phyloP scores from a whole-genome alignment of 2,329 filamentous ascomycete species.

The Proliferodiscus dingleyae region DNA sequence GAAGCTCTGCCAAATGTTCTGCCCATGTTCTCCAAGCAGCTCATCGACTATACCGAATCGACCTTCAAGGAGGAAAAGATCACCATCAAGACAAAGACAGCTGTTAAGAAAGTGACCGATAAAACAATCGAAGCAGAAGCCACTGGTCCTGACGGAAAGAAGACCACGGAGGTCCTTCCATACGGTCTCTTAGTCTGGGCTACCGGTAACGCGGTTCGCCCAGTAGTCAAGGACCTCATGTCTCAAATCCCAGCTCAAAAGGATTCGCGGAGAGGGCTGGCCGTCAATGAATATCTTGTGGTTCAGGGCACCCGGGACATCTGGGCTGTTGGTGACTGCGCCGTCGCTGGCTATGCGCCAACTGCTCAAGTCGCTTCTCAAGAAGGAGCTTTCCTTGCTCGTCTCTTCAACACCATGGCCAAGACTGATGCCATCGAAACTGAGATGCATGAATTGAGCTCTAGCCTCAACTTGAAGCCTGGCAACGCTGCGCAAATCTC shows the following conservation, averaged over 20 bases:
- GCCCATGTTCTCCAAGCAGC: conserved; percentile 97
- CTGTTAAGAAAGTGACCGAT: conserved; percentile 95
- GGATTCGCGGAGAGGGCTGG: conserved; percentile 88
- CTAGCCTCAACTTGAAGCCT: conserved; percentile 54
- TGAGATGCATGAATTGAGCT: conserved; percentile 66
- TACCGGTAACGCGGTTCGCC: conserved; percentile 90
- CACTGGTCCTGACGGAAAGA: conserved; percentile 76
- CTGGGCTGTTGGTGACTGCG: conserved; percentile 97
- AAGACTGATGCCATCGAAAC: conserved; percentile 80
- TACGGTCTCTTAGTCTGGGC: conserved; percentile 98
- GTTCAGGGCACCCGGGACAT: conserved; percentile 96
- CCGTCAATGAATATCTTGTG: conserved; percentile 97
- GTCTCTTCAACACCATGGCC: conserved; percentile 98
- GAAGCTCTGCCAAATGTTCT: conserved; percentile 95
- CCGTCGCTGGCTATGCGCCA: conserved; percentile 93
- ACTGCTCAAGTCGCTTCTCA: conserved; percentile 95
- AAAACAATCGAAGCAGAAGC: conserved; percentile 89
- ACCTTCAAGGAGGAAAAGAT: conserved; percentile 99
- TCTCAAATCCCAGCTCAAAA: conserved; percentile 88
- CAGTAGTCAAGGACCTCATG: conserved; percentile 88
- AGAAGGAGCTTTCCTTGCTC: conserved; percentile 90
- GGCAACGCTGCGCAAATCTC: conserved; percentile 63
- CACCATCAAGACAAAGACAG: conserved; percentile 95
- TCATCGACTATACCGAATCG: conserved; percentile 99
- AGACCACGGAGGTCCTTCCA: conserved; percentile 75